A percentile compares a stretch with the other conserved stretches of the same genome.
phyloP scores from a whole-genome alignment of 176 grass and related monocot species.

The Bothriochloa decipiens region DNA sequence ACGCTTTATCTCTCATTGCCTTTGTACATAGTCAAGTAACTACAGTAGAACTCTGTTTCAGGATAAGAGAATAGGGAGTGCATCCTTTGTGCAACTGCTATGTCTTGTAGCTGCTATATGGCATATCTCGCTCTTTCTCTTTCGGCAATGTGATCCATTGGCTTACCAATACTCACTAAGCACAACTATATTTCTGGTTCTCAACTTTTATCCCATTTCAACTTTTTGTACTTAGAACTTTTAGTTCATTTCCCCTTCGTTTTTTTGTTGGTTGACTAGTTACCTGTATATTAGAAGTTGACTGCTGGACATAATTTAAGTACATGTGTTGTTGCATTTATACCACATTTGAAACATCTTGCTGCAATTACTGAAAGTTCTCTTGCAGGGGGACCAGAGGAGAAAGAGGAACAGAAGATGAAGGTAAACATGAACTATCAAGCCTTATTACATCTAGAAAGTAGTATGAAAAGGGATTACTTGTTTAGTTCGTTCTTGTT shows the following conservation, averaged over 20 bases:
- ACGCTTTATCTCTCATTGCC: neutral
- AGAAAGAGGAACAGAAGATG: conserved; percentile 54
- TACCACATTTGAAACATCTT: conserved; percentile 6
- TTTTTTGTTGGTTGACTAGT: neutral
- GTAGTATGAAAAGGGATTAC: conserved; percentile 9
- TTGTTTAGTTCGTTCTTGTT: conserved; percentile 24
- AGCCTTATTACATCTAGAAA: conserved; percentile 15
- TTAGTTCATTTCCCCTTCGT: neutral
- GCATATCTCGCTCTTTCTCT: neutral
- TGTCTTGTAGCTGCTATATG: neutral
- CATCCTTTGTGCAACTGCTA: conserved; percentile 8
- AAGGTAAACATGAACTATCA: conserved; percentile 47
- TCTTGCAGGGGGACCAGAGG: conserved; percentile 45
- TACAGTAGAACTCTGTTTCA: neutral
- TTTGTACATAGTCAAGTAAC: conserved; percentile 20
- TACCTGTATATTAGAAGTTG: conserved; percentile 24
- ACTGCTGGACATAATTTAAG: conserved; percentile 13
- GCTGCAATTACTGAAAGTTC: conserved; percentile 35
- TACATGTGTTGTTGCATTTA: conserved; percentile 22
- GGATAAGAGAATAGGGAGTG: neutral
- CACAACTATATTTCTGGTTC: conserved; percentile 14
- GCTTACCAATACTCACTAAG: neutral
- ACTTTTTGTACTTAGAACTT: conserved; percentile 8
- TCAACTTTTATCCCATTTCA: conserved; percentile 3
- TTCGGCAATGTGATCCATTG: neutral